Base-by-base conservation (phyloP, 176 grass and related monocot species). In the Musa itinerans region DNA sequence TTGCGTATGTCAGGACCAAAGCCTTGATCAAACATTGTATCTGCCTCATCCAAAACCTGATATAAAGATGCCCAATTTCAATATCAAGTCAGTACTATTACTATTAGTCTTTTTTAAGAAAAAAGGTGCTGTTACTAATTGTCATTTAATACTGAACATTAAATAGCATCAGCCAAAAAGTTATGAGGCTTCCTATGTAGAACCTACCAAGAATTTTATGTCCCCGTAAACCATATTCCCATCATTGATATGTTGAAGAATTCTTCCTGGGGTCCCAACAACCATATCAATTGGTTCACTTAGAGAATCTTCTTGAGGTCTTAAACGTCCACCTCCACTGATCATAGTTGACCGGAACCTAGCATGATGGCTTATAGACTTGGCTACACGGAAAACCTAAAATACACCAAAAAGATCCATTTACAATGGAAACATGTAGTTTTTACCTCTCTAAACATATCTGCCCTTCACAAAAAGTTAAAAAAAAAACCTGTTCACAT, bases 11-110 rank as follows among this genome's bases (percentile, higher is more conserved):
- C 94, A 52, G 88, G 88, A 57, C 88, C 90, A 83, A 98, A 98
- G 2, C 94, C 94, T 87, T 89, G 94, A 84, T 98, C 94, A 89
- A 98, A 98, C 94, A 98, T 98, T 75, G 90, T 98, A 87, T 98
- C 90, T 69, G 90, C 94, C 78, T 98, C 95, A 84, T 98, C 95
- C 78, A 98, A 88, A 78, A 98, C 81, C 95, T 98, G 26, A 1
- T 55, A 81, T 24, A 9, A 11, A 15, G 17, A 74, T 57, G 19
- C 74, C 34, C 43, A 50, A 70, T n/a, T 50, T 50, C 34, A 70
- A 50, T 70, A 70, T 70, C 68, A 70, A 20, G 43, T 2, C 10
- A 61, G n/a, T 65, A 65, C 21, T 65, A 65, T 11, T 65, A 23
- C 11, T 1, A 26, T 23, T 26, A 11, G 13, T 13, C 23, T 43